Evolutionary conservation across 768 basidiomycete genomes (phyloP).

Genomic region (Collybiopsis luxurians): DNA sequence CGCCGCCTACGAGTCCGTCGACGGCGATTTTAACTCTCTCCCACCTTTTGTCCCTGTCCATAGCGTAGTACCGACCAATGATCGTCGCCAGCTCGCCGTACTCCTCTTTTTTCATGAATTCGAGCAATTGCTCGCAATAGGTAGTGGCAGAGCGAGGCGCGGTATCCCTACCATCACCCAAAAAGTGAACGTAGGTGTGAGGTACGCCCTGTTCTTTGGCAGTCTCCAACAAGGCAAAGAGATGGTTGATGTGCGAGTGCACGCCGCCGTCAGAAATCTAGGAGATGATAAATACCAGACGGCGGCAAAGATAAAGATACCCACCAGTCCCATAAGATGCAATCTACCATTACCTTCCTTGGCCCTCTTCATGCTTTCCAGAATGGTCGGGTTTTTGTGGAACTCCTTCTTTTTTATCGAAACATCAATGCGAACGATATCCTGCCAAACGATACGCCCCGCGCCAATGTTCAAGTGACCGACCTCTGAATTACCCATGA

Average conservation of each 20-base stretch:
- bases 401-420: slow-evolving; percentile 87
- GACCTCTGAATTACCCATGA: slow-evolving; percentile 98
- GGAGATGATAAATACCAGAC: not conserved
- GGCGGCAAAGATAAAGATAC: slow-evolving; percentile 17
- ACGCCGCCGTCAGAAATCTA: slow-evolving; percentile 96
- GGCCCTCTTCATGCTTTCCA: slow-evolving; percentile 72
- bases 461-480: slow-evolving; percentile 96
- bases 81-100: slow-evolving; percentile 83
- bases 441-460: slow-evolving; percentile 95
- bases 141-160: slow-evolving; percentile 80
- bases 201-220: slow-evolving; percentile 86
- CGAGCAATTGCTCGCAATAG: slow-evolving; percentile 74
- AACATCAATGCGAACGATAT: slow-evolving; percentile 94
- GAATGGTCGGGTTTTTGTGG: slow-evolving; percentile 71
- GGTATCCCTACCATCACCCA: slow-evolving; percentile 94
- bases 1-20: slow-evolving; percentile 79
- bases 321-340: slow-evolving; percentile 85
- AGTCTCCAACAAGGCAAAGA: slow-evolving; percentile 86
- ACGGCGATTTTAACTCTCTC: slow-evolving; percentile 89
- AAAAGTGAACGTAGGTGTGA: slow-evolving; percentile 88
- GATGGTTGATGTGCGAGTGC: slow-evolving; percentile 92
- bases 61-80: slow-evolving; percentile 91
- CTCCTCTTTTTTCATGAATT: slow-evolving; percentile 74
- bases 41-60: slow-evolving; percentile 98
- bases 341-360: slow-evolving; percentile 82